Conservation (phyloP, 306 rosid genomes). For the Prunus davidiana region DNA sequence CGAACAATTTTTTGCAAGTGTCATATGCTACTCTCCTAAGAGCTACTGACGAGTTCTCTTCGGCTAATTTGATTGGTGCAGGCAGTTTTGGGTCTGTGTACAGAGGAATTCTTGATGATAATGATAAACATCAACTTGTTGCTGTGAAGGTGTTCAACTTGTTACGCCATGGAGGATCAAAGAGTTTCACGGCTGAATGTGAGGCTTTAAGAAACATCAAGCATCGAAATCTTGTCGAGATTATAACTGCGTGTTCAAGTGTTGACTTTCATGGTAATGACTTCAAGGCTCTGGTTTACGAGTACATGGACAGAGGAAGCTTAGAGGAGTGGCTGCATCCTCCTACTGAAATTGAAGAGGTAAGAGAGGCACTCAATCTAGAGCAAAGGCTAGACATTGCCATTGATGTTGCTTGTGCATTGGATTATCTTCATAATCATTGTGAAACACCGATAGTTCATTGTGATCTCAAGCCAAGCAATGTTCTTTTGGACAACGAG, state of each 20-base stretch:
- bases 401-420: background rate
- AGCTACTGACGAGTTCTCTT: background rate
- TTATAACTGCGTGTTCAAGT: background rate
- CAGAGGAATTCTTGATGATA: background rate
- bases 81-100: background rate
- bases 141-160: background rate
- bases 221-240: background rate
- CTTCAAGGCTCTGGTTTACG: background rate
- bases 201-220: background rate
- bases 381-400: background rate
- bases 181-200: background rate
- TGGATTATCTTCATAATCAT: background rate
- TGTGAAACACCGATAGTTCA: background rate
- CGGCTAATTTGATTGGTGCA: background rate
- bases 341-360: background rate
- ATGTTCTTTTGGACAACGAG: constrained; percentile 6
- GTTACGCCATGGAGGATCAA: background rate
- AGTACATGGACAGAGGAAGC: background rate
- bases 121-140: background rate
- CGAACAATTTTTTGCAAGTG: background rate
- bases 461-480: background rate
- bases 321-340: background rate
- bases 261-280: background rate
- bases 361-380: background rate
- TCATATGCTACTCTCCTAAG: background rate